Percentiles rank a stretch among this genome's conserved stretches.
Conservation (phyloP, 176 grass and related monocot genomes). For the Triticum aestivum region DNA sequence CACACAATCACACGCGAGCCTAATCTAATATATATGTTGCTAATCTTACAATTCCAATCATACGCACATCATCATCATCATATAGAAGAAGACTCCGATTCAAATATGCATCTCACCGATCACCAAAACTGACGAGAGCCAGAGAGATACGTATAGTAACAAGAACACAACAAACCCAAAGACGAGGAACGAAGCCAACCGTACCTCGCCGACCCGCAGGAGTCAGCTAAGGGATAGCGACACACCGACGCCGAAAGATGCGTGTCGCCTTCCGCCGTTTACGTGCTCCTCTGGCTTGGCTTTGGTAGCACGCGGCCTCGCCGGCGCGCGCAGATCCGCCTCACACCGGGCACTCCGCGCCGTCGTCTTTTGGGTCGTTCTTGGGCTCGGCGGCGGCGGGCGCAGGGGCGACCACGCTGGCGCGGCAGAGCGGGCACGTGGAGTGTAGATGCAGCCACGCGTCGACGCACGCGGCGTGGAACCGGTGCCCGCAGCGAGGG, state of each 20-base stretch:
- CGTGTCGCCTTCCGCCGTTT: slow-evolving; percentile 19
- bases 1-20: neutral
- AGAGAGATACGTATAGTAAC: no score
- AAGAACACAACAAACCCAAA: neutral
- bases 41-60: neutral
- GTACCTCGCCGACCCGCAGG: neutral
- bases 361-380: slow-evolving; percentile 15
- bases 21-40: neutral
- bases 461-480: slow-evolving; percentile 60
- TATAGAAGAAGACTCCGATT: neutral
- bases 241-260: neutral
- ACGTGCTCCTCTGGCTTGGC: neutral
- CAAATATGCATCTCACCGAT: neutral
- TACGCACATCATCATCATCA: neutral
- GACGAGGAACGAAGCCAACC: neutral
- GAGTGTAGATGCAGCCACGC: slow-evolving; percentile 53
- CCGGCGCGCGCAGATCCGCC: neutral
- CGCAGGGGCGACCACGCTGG: slow-evolving; percentile 16
- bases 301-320: neutral
- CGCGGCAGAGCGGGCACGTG: slow-evolving; percentile 71
- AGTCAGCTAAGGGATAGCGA: neutral
- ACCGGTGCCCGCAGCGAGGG: slow-evolving; percentile 54
- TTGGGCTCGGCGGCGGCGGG: neutral
- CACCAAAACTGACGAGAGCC: neutral
- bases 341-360: slow-evolving; percentile 32